Evolutionary conservation across 2,329 filamentous ascomycete species (phyloP), one percentile per base, ranked within the genome.

Genomic region (Ophioceras dolichostomum): DNA sequence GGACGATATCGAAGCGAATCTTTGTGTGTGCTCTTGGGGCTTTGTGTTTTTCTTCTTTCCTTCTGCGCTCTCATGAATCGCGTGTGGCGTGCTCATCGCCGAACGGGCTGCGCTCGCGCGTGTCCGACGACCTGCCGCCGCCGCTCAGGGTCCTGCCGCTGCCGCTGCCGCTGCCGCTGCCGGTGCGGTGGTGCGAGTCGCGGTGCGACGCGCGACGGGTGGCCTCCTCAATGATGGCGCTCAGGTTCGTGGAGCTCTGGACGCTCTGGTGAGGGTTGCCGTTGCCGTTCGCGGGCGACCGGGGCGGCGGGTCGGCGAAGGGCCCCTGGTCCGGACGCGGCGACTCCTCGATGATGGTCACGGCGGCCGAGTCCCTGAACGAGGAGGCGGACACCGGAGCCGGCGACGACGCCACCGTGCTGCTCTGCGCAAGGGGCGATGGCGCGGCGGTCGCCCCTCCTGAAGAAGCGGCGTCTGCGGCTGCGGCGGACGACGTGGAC

Each of bases 31-130:
- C n/a, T n/a, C n/a, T n/a, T n/a, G n/a, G n/a, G n/a, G n/a, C n/a
- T n/a, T n/a, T n/a, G n/a, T n/a, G n/a, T n/a, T n/a, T n/a, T n/a
- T n/a, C n/a, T n/a, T n/a, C n/a, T n/a, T n/a, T n/a, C n/a, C n/a
- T n/a, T n/a, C n/a, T n/a, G n/a, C n/a, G n/a, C 21, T 34, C 19
- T 42, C 37, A 44, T 55, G 49, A 64, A 44, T 71, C 68, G 46
- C 62, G 65, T 21, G 72, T 67, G 36, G 70, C 73, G 46, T 76
- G 63, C 47, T 73, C 68, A 44, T 77, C 73, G 16, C 69, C 65
- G 48, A 76, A 77, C 2, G 70, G 73, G 45, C 69, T 73, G 40
- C 49, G 49, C 36, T 57, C 51, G 40, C 56, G 54, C 29, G 48
- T 47, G 32, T 49, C 44, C 16, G 52, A 48, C n/a, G n/a, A n/a